phyloP scores from a whole-genome alignment of 2,329 filamentous ascomycete genomes.

The Lizonia empirigonia region DNA sequence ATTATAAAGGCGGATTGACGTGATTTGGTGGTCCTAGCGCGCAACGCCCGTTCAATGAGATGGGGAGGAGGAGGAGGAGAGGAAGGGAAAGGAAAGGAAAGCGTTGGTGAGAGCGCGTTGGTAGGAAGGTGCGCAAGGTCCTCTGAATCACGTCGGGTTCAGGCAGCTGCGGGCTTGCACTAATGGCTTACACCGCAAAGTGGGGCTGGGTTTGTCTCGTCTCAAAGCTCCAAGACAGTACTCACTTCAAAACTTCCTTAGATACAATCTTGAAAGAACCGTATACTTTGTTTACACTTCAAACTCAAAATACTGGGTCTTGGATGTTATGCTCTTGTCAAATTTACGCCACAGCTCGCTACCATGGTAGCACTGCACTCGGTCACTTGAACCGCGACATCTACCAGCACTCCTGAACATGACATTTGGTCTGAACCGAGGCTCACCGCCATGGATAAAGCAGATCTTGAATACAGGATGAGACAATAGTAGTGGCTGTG shows the following conservation, averaged over 20 bases:
- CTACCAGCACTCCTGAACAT: too few relatives aligned
- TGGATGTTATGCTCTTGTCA: neutral
- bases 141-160: slow-evolving; percentile 39
- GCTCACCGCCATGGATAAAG: neutral
- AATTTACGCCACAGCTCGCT: neutral
- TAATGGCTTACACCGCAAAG: slow-evolving; percentile 18
- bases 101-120: slow-evolving; percentile 24
- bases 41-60: slow-evolving; percentile 2
- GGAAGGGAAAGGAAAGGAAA: slow-evolving; percentile 9
- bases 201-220: slow-evolving; percentile 3
- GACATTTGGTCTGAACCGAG: neutral
- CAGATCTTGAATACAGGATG: too few relatives aligned
- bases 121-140: slow-evolving; percentile 29
- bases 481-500: too few relatives aligned
- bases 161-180: slow-evolving; percentile 35
- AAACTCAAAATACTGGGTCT: too few relatives aligned
- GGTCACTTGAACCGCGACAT: neutral
- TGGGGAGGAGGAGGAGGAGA: neutral
- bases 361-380: neutral
- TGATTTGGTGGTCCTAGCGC: neutral
- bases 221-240: neutral
- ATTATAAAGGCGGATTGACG: slow-evolving; percentile 3
- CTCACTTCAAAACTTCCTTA: neutral
- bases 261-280: neutral
- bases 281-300: neutral